These are phyloP conservation scores for Hortaea sp. DNA, from an alignment of 2,329 filamentous ascomycete genomes.

Conservation along the genomic window DNA sequence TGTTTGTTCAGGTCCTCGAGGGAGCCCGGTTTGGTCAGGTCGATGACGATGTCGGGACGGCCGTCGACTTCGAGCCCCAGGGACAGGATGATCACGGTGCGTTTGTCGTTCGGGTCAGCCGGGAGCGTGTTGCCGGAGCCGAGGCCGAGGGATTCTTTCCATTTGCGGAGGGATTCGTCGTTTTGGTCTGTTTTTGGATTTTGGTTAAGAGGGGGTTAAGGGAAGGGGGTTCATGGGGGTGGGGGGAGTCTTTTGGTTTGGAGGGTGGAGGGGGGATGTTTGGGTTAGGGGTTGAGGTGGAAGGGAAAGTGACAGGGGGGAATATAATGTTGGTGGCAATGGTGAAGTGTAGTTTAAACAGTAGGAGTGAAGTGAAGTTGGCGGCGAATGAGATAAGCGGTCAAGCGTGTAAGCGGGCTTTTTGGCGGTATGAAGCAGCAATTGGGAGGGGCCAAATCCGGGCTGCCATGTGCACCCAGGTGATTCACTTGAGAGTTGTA, in stretches of 20 bases:
- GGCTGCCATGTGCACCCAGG: too few relatives aligned
- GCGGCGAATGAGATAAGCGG: not conserved
- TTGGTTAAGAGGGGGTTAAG: too few relatives aligned
- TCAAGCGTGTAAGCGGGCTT: too few relatives aligned
- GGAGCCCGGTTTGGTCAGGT: constrained; percentile 65
- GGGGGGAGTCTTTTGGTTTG: not conserved
- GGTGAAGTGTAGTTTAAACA: not conserved
- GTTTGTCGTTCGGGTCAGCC: constrained; percentile 57
- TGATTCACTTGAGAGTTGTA: too few relatives aligned
- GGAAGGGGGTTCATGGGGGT: constrained; percentile 25
- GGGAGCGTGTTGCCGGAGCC: constrained; percentile 45
- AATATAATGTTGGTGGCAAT: not conserved
- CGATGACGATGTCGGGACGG: constrained; percentile 76
- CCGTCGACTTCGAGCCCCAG: constrained; percentile 78
- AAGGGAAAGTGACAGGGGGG: not conserved
- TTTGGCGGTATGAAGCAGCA: too few relatives aligned
- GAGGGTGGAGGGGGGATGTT: not conserved
- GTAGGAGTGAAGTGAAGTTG: not conserved
- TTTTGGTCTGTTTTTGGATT: constrained; percentile 47
- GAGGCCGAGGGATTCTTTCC: constrained; percentile 93
- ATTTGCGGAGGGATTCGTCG: constrained; percentile 91
- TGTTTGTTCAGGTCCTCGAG: constrained; percentile 73
- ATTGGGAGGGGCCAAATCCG: too few relatives aligned
- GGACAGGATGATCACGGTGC: constrained; percentile 86
- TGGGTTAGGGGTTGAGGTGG: too few relatives aligned